phyloP scores from a whole-genome alignment of 2,329 filamentous ascomycete genomes.

The Alternaria metachromatica region DNA sequence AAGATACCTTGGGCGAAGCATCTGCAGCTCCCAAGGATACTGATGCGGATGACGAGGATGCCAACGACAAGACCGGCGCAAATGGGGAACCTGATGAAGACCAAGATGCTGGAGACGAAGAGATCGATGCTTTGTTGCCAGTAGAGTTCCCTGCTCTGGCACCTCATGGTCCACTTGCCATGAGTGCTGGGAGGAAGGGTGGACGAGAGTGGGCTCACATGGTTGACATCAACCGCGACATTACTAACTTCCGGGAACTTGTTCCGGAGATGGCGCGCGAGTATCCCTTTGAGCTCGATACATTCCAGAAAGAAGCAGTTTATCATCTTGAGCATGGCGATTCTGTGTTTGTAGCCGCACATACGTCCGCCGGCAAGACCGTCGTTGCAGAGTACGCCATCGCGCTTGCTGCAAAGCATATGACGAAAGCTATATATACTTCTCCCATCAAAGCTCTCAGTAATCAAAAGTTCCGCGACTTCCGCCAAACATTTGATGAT shows the following conservation, averaged over 20 bases:
- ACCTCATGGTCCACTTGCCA: conserved; percentile 77
- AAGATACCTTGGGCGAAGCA: conserved; percentile 66
- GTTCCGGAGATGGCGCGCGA: conserved; percentile 96
- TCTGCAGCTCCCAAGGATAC: conserved; percentile 39
- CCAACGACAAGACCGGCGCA: conserved; percentile 27
- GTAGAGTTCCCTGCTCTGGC: conserved; percentile 93
- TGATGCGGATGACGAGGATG: conserved; percentile 34
- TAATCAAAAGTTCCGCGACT: conserved; percentile 98
- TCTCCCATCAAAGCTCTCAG: conserved; percentile 98
- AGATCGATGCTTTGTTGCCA: conserved; percentile 85
- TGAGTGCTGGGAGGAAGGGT: conserved; percentile 73
- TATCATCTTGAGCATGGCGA: conserved; percentile 97
- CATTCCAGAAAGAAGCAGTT: conserved; percentile 97
- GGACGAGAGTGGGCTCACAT: conserved; percentile 97
- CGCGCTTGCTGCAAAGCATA: conserved; percentile 93
- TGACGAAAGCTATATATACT: conserved; percentile 99
- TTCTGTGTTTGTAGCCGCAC: conserved; percentile 96
- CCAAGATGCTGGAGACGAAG: conserved; percentile 57
- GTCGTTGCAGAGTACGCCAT: conserved; percentile 99
- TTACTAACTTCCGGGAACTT: conserved; percentile 90
- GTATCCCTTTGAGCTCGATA: conserved; percentile 97
- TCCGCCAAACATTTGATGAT: conserved; percentile 87
- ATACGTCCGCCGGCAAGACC: conserved; percentile 97
- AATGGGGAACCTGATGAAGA: conserved; percentile 52
- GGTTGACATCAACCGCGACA: conserved; percentile 92